A percentile compares a stretch with the other conserved stretches of the same genome.
Evolutionary conservation across 2,329 filamentous ascomycete genomes (phyloP).

Genomic region (Ambrosiella beaveri): DNA sequence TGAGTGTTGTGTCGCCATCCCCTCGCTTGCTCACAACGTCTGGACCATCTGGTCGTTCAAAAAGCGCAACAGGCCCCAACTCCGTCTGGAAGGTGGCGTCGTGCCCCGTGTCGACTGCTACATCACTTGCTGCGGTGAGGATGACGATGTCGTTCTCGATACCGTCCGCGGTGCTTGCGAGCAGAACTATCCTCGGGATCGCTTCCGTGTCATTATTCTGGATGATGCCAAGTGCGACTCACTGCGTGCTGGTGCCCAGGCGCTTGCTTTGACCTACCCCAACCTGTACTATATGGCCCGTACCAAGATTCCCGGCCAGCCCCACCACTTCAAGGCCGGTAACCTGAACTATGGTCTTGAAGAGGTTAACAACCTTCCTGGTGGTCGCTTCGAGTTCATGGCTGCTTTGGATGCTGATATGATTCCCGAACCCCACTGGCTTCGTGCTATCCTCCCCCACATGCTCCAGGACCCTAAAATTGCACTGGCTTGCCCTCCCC

Average conservation of each 20-base stretch:
- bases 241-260: slow-evolving; percentile 24
- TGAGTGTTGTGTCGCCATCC: slow-evolving; percentile 35
- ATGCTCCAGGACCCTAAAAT: slow-evolving; percentile 38
- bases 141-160: slow-evolving; percentile 37
- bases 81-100: slow-evolving; percentile 31
- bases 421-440: slow-evolving; percentile 45
- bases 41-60: slow-evolving; percentile 42
- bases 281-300: slow-evolving; percentile 38
- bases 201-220: slow-evolving; percentile 36
- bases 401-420: slow-evolving; percentile 52
- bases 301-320: slow-evolving; percentile 29
- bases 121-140: slow-evolving; percentile 40
- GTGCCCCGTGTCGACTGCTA: slow-evolving; percentile 39
- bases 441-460: slow-evolving; percentile 42
- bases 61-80: slow-evolving; percentile 33
- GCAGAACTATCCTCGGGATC: slow-evolving; percentile 35
- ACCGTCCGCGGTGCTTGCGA: slow-evolving; percentile 37
- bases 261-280: slow-evolving; percentile 24
- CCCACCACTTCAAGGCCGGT: slow-evolving; percentile 45
- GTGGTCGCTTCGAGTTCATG: slow-evolving; percentile 39
- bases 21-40: slow-evolving; percentile 37
- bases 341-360: slow-evolving; percentile 45
- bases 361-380: slow-evolving; percentile 30
- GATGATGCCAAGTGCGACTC: slow-evolving; percentile 34
- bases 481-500: slow-evolving; percentile 41